Conservation (phyloP, 495 filamentous ascomycete species). For the Pseudevernia furfuracea region DNA sequence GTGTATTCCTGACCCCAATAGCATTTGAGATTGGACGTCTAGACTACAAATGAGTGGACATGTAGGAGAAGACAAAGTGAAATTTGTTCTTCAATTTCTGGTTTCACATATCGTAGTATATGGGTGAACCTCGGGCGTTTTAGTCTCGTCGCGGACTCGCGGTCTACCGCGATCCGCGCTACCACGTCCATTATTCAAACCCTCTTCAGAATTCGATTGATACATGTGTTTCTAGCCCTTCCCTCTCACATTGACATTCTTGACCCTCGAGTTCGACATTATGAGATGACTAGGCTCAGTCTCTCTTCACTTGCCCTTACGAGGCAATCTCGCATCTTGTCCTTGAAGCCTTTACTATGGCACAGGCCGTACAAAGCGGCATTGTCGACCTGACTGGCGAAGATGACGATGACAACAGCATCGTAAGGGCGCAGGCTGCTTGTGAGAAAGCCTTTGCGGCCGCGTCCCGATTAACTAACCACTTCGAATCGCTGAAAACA, state of each 20-base stretch:
- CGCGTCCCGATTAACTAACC: background rate
- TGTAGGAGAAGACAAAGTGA: no score
- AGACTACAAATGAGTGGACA: no score
- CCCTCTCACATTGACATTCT: background rate
- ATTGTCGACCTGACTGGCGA: constrained; percentile 19
- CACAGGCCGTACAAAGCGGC: background rate
- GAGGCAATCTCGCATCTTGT: background rate
- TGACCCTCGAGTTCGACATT: background rate
- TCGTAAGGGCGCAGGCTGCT: background rate
- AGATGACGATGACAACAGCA: constrained; percentile 1
- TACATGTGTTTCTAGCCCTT: background rate
- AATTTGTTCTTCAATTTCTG: no score
- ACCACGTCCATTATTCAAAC: background rate
- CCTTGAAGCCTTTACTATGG: background rate
- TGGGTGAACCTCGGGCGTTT: background rate
- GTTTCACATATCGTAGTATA: background rate
- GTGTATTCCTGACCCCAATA: background rate
- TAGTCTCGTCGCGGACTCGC: background rate
- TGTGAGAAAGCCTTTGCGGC: constrained; percentile 2
- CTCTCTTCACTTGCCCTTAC: background rate
- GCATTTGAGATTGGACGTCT: background rate
- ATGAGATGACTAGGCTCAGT: background rate
- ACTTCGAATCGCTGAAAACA: background rate
- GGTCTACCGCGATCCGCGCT: background rate
- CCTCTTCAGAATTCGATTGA: background rate